These are phyloP conservation scores for Pythium coloratum DNA, from an alignment of 352 stramenopile genomes.

Conservation along the genomic window DNA sequence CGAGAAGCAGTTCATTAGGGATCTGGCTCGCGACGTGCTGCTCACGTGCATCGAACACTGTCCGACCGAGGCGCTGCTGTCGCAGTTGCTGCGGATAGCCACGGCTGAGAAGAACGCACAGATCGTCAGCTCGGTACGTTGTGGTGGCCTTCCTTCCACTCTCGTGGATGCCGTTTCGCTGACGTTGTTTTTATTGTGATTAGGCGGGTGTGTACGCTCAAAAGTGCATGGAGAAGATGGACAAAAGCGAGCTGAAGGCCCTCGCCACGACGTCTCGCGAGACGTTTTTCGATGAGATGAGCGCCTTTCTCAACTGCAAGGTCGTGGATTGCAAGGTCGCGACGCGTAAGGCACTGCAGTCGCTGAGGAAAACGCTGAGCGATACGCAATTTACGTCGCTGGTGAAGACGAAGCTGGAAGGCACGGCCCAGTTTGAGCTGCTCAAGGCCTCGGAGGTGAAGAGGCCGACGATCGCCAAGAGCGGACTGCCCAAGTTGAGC, in stretches of 20 bases:
- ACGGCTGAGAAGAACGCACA: constrained; percentile 27
- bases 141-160: not conserved
- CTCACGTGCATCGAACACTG: constrained; percentile 16
- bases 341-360: constrained; percentile 51
- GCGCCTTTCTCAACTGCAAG: constrained; percentile 60
- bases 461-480: constrained; percentile 21
- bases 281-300: constrained; percentile 59
- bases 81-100: constrained; percentile 18
- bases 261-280: constrained; percentile 46
- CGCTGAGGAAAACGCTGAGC: constrained; percentile 45
- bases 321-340: constrained; percentile 69
- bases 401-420: constrained; percentile 59
- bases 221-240: constrained; percentile 56
- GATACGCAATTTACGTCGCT: constrained; percentile 51
- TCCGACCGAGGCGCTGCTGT: constrained; percentile 17
- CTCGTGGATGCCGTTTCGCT: not conserved
- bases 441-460: constrained; percentile 61
- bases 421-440: constrained; percentile 53
- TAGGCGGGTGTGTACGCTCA: constrained; percentile 40
- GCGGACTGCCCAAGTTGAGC: constrained; percentile 27
- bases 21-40: constrained; percentile 39
- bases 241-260: constrained; percentile 34
- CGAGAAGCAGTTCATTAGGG: constrained; percentile 78
- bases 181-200: not conserved
- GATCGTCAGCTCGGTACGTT: constrained; percentile 25